Evolutionary conservation across 108 stramenopile genomes (phyloP).

Genomic region (Schizochytrium sp.): DNA sequence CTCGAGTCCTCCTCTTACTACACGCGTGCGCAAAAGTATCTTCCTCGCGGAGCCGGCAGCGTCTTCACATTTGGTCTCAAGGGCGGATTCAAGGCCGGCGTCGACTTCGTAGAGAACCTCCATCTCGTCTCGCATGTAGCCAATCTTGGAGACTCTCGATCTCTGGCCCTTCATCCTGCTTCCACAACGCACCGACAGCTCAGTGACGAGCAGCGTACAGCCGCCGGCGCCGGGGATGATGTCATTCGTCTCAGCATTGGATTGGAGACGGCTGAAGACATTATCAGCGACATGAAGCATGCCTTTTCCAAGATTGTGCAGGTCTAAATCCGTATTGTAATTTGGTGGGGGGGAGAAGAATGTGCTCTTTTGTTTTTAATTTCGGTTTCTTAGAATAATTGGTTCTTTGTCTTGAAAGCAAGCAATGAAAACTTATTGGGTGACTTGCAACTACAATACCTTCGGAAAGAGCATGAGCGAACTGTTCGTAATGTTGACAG

Average conservation of each 20-base stretch:
- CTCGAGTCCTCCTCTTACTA: background rate
- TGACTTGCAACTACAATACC: too few species aligned
- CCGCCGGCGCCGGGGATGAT: constrained; percentile 14
- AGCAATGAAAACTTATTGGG: too few species aligned
- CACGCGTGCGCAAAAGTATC: background rate
- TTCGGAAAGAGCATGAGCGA: too few species aligned
- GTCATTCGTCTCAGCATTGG: constrained; percentile 12
- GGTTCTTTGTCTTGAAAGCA: too few species aligned
- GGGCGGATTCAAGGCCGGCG: constrained; percentile 13
- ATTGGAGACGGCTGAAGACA: background rate
- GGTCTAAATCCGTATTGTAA: background rate
- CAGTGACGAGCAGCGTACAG: background rate
- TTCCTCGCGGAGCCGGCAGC: background rate
- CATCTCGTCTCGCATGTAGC: background rate
- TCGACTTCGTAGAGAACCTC: background rate
- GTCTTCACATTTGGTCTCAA: constrained; percentile 22
- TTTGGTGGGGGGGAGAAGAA: too few species aligned
- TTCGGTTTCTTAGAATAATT: too few species aligned
- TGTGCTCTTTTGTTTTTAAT: too few species aligned
- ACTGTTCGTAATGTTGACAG: too few species aligned
- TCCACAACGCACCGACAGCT: constrained; percentile 18
- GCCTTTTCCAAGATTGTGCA: background rate
- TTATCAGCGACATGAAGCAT: background rate
- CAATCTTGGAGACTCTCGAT: background rate
- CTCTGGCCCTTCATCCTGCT: constrained; percentile 10